Conservation (phyloP, 176 grass and related monocot genomes). For the Bothriochloa decipiens region DNA sequence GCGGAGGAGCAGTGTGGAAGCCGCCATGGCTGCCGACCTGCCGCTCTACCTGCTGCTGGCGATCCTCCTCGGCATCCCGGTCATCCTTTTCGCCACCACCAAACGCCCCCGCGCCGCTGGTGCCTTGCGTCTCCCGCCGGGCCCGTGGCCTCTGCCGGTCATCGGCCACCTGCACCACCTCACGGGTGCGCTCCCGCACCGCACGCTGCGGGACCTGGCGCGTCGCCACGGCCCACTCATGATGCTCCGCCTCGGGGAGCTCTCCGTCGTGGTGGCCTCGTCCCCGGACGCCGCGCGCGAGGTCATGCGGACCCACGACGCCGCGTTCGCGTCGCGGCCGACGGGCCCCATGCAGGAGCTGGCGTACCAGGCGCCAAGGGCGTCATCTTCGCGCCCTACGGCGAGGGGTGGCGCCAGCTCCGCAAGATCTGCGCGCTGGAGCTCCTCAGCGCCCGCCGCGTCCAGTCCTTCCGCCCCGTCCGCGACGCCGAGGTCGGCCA, state of each 20-base stretch:
- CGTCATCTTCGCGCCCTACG: constrained; percentile 39
- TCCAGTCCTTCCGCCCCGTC: constrained; percentile 26
- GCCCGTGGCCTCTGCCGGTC: constrained; percentile 48
- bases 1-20: no score
- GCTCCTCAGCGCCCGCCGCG: constrained; percentile 36
- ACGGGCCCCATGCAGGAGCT: constrained; percentile 28
- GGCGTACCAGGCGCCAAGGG: constrained; percentile 20
- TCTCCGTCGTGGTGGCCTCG: constrained; percentile 36
- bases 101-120: no score
- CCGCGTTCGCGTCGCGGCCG: constrained; percentile 36
- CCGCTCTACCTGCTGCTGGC: no score
- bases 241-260: not conserved
- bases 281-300: constrained; percentile 42
- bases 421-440: constrained; percentile 13
- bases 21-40: no score
- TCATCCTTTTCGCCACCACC: no score
- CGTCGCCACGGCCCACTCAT: constrained; percentile 44
- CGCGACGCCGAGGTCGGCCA: not conserved
- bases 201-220: constrained; percentile 42
- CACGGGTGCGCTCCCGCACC: constrained; percentile 50
- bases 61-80: no score
- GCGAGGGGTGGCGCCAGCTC: constrained; percentile 30
- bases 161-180: constrained; percentile 72
- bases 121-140: constrained; percentile 5
- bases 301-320: constrained; percentile 34